Evolutionary conservation across 345 rosid species (phyloP), one percentile per base, ranked within the genome.

Genomic region (Eucalyptus marginata): DNA sequence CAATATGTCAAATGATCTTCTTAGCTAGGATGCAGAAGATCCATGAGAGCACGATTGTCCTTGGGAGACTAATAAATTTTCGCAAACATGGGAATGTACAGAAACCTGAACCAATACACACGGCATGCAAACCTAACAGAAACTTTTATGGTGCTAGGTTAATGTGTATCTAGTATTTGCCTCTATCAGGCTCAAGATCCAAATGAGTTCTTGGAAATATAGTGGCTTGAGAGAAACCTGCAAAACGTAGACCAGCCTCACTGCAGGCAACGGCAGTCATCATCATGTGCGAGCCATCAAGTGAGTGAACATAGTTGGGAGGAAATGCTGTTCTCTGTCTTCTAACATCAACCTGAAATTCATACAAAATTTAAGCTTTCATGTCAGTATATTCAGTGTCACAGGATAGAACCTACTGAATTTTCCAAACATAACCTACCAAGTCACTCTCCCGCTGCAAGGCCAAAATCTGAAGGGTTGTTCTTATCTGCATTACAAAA

Each of bases 281-380:
- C 99, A 98, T 98, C 99, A 98, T 98, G 94, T 98, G 99, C 87
- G 99, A 92, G 79, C 99, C 98, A 15, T 98, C 99, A 87, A 98
- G 95, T 3, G 99, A 98, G 94, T 98, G 99, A 86, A 98, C 98
- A 90, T 95, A 98, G 90, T 98, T 98, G 5, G 99, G 99, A 89
- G 99, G 99, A 87, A 98, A 98, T 31, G 99, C 99, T 86, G 99
- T 95, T 92, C 97, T 95, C 93, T 98, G 99, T 92, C 94, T 95
- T 92, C 98, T 94, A 80, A 91, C 95, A 85, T 94, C 93, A 89
- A 97, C 97, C 99, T 98, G 95, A 56, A 14, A 86, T 87, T 71
- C 49, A 87, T 86, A 66, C 17, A 36, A 43, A 15, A 89, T 44
- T 79, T 47, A 13, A 27, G 54, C 62, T 84, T 54, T 68, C 56